A percentile compares a stretch with the other conserved stretches of the same genome.
Evolutionary conservation across 2,329 filamentous ascomycete genomes (phyloP).

Genomic region (Exophiala sideris): DNA sequence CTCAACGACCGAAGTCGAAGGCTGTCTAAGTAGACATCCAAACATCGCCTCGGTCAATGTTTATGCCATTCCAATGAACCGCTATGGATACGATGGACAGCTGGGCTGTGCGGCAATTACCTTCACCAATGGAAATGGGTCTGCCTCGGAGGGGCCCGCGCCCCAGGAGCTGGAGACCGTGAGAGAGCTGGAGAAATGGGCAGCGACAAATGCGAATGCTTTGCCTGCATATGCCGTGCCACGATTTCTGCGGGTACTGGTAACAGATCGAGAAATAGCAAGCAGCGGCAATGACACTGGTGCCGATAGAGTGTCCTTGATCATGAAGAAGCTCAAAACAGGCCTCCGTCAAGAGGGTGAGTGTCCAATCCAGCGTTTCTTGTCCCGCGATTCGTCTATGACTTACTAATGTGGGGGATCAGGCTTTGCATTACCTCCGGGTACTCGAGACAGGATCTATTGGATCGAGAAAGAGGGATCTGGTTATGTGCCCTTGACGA

Average conservation of each 20-base stretch:
- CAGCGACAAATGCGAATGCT: constrained; percentile 10
- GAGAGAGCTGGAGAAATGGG: constrained; percentile 14
- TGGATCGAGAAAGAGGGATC: constrained; percentile 15
- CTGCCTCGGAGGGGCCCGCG: background rate
- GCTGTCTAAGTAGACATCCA: constrained; percentile 22
- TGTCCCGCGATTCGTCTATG: constrained; percentile 32
- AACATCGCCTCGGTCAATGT: constrained; percentile 24
- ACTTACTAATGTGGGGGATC: background rate
- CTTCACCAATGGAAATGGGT: background rate
- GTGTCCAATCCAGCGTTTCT: background rate
- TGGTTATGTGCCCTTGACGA: constrained; percentile 12
- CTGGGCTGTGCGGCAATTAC: constrained; percentile 20
- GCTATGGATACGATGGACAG: constrained; percentile 23
- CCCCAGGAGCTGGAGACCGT: constrained; percentile 7
- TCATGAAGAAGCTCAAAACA: constrained; percentile 20
- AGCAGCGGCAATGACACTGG: constrained; percentile 28
- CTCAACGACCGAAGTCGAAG: constrained; percentile 68
- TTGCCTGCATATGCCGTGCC: constrained; percentile 20
- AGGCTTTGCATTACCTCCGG: constrained; percentile 7
- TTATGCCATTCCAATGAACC: constrained; percentile 26
- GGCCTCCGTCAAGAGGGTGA: constrained; percentile 16
- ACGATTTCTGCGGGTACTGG: constrained; percentile 17
- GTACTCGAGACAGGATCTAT: constrained; percentile 8
- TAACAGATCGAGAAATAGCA: background rate
- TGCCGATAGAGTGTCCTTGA: constrained; percentile 11